A percentile compares a stretch with the other conserved stretches of the same genome.
Evolutionary conservation across 2,329 filamentous ascomycete species (phyloP).

Genomic region (Pochonia chlamydosporia): DNA sequence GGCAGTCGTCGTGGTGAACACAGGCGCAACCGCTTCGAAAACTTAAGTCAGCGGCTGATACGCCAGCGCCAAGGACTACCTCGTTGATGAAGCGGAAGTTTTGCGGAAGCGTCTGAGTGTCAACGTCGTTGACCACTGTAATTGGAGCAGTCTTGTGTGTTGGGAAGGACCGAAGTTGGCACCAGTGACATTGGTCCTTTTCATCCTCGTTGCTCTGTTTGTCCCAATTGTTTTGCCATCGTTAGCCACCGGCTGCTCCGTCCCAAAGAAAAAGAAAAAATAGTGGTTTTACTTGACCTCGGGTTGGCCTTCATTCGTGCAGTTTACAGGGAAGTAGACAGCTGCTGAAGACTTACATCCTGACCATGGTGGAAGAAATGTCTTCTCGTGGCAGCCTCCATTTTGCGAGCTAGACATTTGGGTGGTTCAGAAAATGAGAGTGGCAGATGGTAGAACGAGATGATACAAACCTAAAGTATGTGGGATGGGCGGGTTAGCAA

Average conservation of each 20-base stretch:
- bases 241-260: neutral
- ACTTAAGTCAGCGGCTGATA: conserved; percentile 52
- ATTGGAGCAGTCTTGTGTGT: conserved; percentile 46
- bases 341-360: conserved; percentile 16
- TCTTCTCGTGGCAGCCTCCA: conserved; percentile 38
- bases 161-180: conserved; percentile 51
- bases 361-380: conserved; percentile 48
- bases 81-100: conserved; percentile 64
- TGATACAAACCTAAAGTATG: no score
- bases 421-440: no score
- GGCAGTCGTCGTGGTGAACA: conserved; percentile 54
- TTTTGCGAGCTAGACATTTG: no score
- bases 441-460: no score
- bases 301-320: conserved; percentile 1
- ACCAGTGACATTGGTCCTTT: conserved; percentile 50
- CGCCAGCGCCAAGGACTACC: conserved; percentile 53
- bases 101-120: conserved; percentile 49
- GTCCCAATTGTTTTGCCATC: neutral
- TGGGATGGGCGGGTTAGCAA: no score
- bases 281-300: neutral
- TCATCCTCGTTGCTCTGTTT: conserved; percentile 31
- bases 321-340: neutral
- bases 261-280: neutral
- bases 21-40: conserved; percentile 69
- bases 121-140: conserved; percentile 58